These are phyloP conservation scores for Cucurbita maxima DNA, from an alignment of 306 rosid species.

Conservation along the genomic window DNA sequence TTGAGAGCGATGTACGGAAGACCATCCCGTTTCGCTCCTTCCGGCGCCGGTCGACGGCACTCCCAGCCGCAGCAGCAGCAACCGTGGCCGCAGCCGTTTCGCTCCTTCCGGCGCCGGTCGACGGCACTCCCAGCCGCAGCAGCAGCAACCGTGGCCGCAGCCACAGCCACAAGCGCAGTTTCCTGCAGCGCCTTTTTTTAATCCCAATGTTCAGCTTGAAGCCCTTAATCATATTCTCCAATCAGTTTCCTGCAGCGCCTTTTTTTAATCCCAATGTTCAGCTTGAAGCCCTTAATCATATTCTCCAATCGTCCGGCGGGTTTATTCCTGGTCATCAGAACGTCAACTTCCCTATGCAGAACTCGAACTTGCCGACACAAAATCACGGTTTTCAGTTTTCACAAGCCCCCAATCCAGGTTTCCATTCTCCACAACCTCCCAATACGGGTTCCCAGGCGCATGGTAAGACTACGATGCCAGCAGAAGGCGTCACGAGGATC, in stretches of 20 bases:
- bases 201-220: background rate
- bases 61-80: slow-evolving; percentile 8
- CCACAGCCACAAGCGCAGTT: slow-evolving; percentile 12
- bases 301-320: background rate
- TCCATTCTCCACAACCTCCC: background rate
- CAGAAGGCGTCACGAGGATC: slow-evolving; percentile 14
- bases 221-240: background rate
- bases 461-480: slow-evolving; percentile 1
- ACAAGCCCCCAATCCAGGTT: background rate
- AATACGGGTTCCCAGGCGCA: slow-evolving; percentile 1
- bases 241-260: background rate
- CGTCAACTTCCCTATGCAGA: slow-evolving; percentile 11
- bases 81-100: too few relatives aligned
- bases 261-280: background rate
- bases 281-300: background rate
- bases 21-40: slow-evolving; percentile 6
- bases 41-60: slow-evolving; percentile 10
- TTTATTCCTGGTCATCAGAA: slow-evolving; percentile 3
- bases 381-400: background rate
- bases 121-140: slow-evolving; percentile 10
- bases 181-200: background rate
- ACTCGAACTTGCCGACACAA: slow-evolving; percentile 17
- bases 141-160: slow-evolving; percentile 7
- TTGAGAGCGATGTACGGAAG: slow-evolving; percentile 29
- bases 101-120: slow-evolving; percentile 10